phyloP scores from a whole-genome alignment of 768 basidiomycete species.

The Suillus bovinus region DNA sequence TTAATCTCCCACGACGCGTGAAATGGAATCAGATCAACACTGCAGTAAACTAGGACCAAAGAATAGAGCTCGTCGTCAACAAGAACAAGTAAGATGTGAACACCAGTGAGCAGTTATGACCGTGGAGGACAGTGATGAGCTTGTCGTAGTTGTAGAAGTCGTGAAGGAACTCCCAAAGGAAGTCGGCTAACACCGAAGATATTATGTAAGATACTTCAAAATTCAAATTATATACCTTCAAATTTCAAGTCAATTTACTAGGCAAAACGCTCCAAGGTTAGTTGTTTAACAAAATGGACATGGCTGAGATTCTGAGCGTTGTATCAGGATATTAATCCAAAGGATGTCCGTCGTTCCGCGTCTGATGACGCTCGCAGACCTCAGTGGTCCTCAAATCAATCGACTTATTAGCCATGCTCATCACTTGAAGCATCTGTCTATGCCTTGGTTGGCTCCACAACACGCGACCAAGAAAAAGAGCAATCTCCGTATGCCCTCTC shows the following conservation, averaged over 20 bases:
- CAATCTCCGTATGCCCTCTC: slow-evolving; percentile 60
- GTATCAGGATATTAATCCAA: background rate
- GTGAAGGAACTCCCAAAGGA: slow-evolving; percentile 4
- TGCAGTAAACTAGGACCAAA: background rate
- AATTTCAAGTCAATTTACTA: background rate
- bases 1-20: slow-evolving; percentile 14
- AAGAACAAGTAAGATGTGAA: background rate
- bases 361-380: slow-evolving; percentile 88
- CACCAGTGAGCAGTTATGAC: background rate
- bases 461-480: slow-evolving; percentile 28
- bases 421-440: slow-evolving; percentile 58
- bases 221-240: background rate
- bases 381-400: slow-evolving; percentile 72
- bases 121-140: background rate
- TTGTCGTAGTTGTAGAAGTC: slow-evolving; percentile 4
- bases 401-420: slow-evolving; percentile 65
- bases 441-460: slow-evolving; percentile 69
- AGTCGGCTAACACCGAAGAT: background rate
- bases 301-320: background rate
- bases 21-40: slow-evolving; percentile 1
- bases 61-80: background rate
- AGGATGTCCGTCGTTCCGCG: slow-evolving; percentile 51
- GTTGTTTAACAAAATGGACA: background rate
- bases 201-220: slow-evolving; percentile 1
- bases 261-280: background rate